Base-by-base conservation (phyloP, 2,329 filamentous ascomycete species). In the Ophiosphaerella korrae region DNA sequence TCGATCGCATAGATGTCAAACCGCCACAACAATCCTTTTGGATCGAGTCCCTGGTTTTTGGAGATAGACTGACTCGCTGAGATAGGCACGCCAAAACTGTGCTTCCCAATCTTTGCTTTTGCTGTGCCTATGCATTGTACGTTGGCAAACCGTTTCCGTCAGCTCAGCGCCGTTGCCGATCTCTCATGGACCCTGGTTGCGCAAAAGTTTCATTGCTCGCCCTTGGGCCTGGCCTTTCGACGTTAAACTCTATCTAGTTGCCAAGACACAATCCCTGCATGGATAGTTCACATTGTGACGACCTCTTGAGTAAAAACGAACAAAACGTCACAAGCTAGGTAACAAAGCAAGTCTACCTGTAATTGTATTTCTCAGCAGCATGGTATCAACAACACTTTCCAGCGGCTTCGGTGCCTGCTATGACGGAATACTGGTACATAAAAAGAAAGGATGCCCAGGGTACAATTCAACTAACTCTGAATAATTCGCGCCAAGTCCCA, bases 201-300 rank as follows among this genome's bases (percentile, higher is more conserved):
- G 26, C 9, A 16, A 36, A 49, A 57, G 56, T 38, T 49, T 47
- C 35, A 42, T 51, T 52, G 42, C 34, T 35, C n/a, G 21, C 34
- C 18, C 29, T 50, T 48, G 8, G 13, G 29, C 50, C 33, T 42
- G 32, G 45, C 36, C 37, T 45, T 6, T 38, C 42, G 16, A 21
- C 36, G 16, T 48, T 57, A 57, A 24, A 16, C 61, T 38, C 16
- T 5, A 58, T 54, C 3, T 7, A 53, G 68, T 38, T 60, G 66
- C 63, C 65, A 66, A 68, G 65, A 40, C 45, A 29, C 68, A 70
- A 33, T 7, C 23, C 33, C 39, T 57, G 59, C 63, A 62, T 60
- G 13, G 33, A 32, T 42, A 50, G 32, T 56, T 53, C 51, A 52
- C 57, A 45, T 55, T 42, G 42, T 58, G 45, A 61, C 53, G 50